Evolutionary conservation across 352 stramenopile species (phyloP), one percentile per base, ranked within the genome.

Genomic region (Globisporangium takayamanum): DNA sequence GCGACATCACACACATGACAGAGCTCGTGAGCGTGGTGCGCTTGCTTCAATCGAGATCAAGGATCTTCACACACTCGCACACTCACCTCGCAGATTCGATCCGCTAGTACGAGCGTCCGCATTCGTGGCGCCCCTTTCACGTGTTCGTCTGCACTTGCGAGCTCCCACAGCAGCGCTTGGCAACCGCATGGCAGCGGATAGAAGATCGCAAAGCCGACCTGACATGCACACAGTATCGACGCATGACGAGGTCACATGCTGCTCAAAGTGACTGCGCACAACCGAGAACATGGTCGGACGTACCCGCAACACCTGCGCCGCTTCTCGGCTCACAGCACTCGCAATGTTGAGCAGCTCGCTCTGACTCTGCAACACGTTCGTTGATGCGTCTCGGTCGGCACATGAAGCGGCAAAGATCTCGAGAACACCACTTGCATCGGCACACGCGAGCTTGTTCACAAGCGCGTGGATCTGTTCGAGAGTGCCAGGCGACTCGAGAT

Each of bases 171-270:
- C 14, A 77, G 28, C 18, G 20, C 28, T 1, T 63, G 59, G 11
- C 69, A 64, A 14, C 18, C 33, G 4, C n/a, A 10, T 6, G 54
- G n/a, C 2, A 42, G 50, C 0, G 73, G 73, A 46, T 84, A 86
- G 59, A 87, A 87, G 18, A 58, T 41, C 15, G 45, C 50, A 48
- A 87, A 87, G 15, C 77, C 76, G 50, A 82, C 68, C 76, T 86
- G 50, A 4, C 45, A 28, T 16, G 15, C 10, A 44, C n/a, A 14
- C 16, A 48, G 8, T 5, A 36, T 22, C 5, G 30, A 22, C 22
- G 22, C 15, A 25, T 33, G 12, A 10, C 16, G 18, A 20, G 16
- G 18, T 33, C 36, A 55, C 10, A 8, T n/a, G 11, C 33, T 11
- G 15, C 20, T 11, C 11, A 14, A 45, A 3, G 16, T 45, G 39